Conservation (phyloP, 192 early-diverging fungal species). For the Umbelopsis isabellina region DNA sequence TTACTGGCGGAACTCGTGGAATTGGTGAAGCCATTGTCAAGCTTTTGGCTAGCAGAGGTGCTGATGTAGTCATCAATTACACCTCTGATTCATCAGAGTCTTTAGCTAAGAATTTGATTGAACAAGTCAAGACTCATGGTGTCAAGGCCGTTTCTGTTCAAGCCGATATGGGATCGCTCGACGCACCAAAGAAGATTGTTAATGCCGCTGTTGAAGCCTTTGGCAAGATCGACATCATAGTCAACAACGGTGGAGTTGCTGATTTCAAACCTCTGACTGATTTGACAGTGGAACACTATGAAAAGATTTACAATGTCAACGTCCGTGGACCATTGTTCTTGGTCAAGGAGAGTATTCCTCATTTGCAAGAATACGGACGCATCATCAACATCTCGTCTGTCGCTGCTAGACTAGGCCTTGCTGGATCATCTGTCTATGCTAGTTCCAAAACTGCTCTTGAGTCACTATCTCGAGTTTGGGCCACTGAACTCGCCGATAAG, state of each 20-base stretch:
- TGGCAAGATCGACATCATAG: constrained; percentile 41
- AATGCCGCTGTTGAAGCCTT: constrained; percentile 22
- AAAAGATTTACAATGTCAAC: neutral
- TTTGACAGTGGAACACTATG: neutral
- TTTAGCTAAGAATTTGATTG: neutral
- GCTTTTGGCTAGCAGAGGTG: neutral
- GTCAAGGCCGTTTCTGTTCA: constrained; percentile 5
- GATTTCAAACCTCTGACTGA: neutral
- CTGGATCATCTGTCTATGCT: constrained; percentile 13
- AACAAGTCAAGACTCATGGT: neutral
- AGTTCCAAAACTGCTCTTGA: constrained; percentile 25
- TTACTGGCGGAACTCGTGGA: constrained; percentile 23
- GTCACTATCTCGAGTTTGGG: constrained; percentile 39
- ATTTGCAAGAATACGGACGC: neutral
- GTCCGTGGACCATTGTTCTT: neutral
- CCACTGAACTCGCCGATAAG: constrained; percentile 73
- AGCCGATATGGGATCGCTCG: neutral
- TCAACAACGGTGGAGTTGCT: constrained; percentile 48
- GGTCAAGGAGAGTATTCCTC: neutral
- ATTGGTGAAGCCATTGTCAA: constrained; percentile 17
- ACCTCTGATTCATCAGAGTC: neutral
- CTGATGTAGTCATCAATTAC: constrained; percentile 22
- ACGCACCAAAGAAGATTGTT: constrained; percentile 20
- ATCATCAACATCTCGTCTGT: constrained; percentile 5
- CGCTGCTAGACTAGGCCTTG: neutral